These are phyloP conservation scores for Vitis vinifera DNA, from an alignment of 164 flowering plant species.

Conservation along the genomic window ASM3070453v1 NC_081805.1:20271501-20272000, in stretches of 20 bases:
- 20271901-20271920: conserved; percentile 17
- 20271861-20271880: conserved; percentile 25
- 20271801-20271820: conserved; percentile 44
- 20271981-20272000: conserved; percentile 34
- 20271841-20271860: conserved; percentile 47
- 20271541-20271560: conserved; percentile 64
- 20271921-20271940: conserved; percentile 15
- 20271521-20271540: conserved; percentile 78
- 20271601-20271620: conserved; percentile 76
- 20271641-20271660: not conserved
- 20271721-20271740: conserved; percentile 81
- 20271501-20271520: conserved; percentile 40
- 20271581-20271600: conserved; percentile 90
- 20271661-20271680: not conserved
- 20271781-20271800: conserved; percentile 55
- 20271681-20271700: not conserved
- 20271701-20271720: conserved; percentile 53
- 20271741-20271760: conserved; percentile 72
- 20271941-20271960: conserved; percentile 19
- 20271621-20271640: conserved; percentile 23
- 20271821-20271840: conserved; percentile 44
- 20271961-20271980: conserved; percentile 15
- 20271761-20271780: conserved; percentile 66
- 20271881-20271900: conserved; percentile 28
- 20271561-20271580: conserved; percentile 54